Base-by-base conservation (phyloP, 2,329 filamentous ascomycete genomes). In the Alternaria atra region DNA sequence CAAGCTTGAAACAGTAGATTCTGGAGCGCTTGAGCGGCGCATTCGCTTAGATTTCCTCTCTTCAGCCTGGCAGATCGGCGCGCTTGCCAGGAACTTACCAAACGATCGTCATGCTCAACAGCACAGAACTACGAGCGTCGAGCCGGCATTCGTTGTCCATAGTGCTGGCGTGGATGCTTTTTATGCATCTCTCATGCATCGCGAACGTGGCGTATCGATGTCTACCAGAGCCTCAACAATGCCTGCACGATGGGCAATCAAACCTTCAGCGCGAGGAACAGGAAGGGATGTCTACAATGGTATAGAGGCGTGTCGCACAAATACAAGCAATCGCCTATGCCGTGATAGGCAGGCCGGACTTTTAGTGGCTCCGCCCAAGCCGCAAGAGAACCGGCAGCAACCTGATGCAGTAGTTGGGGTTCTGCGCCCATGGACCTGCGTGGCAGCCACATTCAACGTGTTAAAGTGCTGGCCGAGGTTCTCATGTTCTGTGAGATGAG, bases 321-420 rank as follows among this genome's bases (percentile, higher is more conserved):
- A 69, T 64, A 64, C 63, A 67, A 67, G 67, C 59, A 64, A 63
- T 55, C 43, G 63, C 61, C 61, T 56, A 62, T 65, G 64, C 61
- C 47, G 51, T 52, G 54, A 52, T 58, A 59, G 60, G 65, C 61
- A 64, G 59, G 61, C 55, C 61, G 59, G 43, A 52, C 29, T 58
- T 47, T 43, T 63, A 30, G 61, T 66, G 61, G 60, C 64, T 69
- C 55, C 63, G 57, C 65, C 61, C 65, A 69, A 61, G 59, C 52
- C 44, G 46, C 44, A 57, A 25, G 46, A 42, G 42, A 60, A 43
- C 44, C 12, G n/a, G 48, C 50, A 59, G 46, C 32, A 50, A 50
- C 46, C 23, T 50, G 12, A 7, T 50, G 46, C 52, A 63, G 51
- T 47, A 51, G 55, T 51, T 51, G 60, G 35, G 39, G 44, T 43